Percentiles rank a stretch among this genome's conserved stretches.
These are phyloP conservation scores for Pestalotiopsis fici DNA, from an alignment of 2,329 filamentous ascomycete genomes.

Conservation along the genomic window DNA sequence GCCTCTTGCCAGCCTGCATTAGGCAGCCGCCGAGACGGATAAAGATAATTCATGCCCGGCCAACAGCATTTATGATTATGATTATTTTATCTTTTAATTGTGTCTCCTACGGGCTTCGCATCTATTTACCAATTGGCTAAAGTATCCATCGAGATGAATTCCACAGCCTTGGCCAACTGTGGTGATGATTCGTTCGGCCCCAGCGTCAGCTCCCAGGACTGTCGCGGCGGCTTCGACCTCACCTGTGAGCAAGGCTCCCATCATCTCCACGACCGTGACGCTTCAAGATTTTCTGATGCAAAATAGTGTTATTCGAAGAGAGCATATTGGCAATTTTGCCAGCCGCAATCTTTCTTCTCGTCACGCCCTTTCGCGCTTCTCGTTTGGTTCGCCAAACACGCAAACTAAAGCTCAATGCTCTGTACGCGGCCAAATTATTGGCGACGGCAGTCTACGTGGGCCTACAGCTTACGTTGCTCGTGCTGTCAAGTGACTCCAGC, in stretches of 20 bases:
- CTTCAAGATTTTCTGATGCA: conserved; percentile 6
- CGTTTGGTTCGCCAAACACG: background rate
- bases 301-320: conserved; percentile 11
- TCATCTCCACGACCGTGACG: background rate
- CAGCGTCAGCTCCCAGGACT: background rate
- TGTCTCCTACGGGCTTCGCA: too few relatives aligned
- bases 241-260: conserved; percentile 6
- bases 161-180: background rate
- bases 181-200: conserved; percentile 8
- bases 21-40: too few relatives aligned
- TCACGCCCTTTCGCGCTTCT: conserved; percentile 8
- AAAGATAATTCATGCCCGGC: too few relatives aligned
- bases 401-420: background rate
- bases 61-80: too few relatives aligned
- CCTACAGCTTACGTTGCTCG: conserved; percentile 7
- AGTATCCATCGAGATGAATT: background rate
- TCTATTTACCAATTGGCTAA: background rate
- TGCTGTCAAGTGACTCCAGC: conserved; percentile 3
- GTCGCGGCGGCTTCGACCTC: conserved; percentile 10
- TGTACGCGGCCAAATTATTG: conserved; percentile 4
- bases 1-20: too few relatives aligned
- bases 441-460: conserved; percentile 7
- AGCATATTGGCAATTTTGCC: conserved; percentile 7
- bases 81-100: too few relatives aligned
- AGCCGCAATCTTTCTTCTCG: conserved; percentile 6